These are phyloP conservation scores for Saccharomycopsis selenospora DNA, from an alignment of 805 yeast genomes.

Conservation along the genomic window DNA sequence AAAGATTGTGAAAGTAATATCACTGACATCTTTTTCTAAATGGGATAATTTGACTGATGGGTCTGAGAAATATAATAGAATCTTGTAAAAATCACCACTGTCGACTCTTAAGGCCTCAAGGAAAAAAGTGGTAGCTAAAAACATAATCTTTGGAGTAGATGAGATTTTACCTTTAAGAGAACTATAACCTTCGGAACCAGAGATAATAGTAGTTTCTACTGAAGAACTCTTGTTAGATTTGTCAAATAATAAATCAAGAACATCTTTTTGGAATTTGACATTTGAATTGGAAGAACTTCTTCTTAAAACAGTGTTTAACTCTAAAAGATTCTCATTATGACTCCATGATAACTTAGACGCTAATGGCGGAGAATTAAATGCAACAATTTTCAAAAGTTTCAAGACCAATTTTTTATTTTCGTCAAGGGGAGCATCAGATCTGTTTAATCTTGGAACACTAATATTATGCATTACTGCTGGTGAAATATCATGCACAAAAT, in stretches of 20 bases:
- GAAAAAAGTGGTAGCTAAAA: constrained; percentile 72
- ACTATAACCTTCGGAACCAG: constrained; percentile 33
- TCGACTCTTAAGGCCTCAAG: constrained; percentile 74
- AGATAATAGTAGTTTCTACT: constrained; percentile 30
- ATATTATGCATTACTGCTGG: background rate
- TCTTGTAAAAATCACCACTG: constrained; percentile 75
- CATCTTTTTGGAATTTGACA: constrained; percentile 65
- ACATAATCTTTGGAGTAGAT: constrained; percentile 63
- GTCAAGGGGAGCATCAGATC: background rate
- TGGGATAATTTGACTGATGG: constrained; percentile 69
- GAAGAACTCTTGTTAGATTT: constrained; percentile 21
- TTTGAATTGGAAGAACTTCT: constrained; percentile 83
- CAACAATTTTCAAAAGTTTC: constrained; percentile 51
- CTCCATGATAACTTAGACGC: constrained; percentile 76
- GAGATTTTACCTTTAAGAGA: constrained; percentile 26
- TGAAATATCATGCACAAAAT: constrained; percentile 24
- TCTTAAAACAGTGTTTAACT: constrained; percentile 81
- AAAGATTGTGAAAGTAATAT: constrained; percentile 11
- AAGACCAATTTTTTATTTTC: background rate
- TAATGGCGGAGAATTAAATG: constrained; percentile 79
- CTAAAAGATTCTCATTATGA: constrained; percentile 85
- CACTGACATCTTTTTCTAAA: constrained; percentile 51
- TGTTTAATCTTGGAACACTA: background rate
- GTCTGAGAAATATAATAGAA: constrained; percentile 75
- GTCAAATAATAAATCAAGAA: constrained; percentile 31